Base-by-base conservation (phyloP, 2,329 filamentous ascomycete genomes). In the Phialophora macrospora region DNA sequence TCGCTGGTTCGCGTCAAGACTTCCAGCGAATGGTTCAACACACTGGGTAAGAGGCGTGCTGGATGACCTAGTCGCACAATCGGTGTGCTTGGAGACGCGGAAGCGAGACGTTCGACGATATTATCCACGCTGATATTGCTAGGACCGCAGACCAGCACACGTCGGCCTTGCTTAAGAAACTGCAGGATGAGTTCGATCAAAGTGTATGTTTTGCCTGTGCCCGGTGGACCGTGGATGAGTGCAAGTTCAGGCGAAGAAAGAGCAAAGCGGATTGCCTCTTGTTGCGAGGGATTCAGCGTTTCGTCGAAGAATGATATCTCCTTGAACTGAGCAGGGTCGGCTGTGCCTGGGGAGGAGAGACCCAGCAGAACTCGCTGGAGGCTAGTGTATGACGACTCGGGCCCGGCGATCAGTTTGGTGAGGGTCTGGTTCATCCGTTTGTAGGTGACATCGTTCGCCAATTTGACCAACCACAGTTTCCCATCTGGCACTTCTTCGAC, bases 41-140 rank as follows among this genome's bases (percentile, higher is more conserved):
- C 93, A 0, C 91, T 92, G 0, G 93, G 93, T 0, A 99, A 83
- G 28, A 99, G 84, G 22, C 95, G 88, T 1, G 95, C 95, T 0
- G 95, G 95, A 77, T 99, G 95, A 0, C 95, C 95, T 0, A 99
- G 86, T 1, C 95, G 90, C 41, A 98, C 85, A 73, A 98, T 92
- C 0, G 92, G 90, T 1, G 97, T 84, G 73, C 92, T 93, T 0
- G 91, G 88, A 5, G 71, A 68, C 2, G 70, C 64, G 22, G 63
- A 34, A 1, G 93, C 87, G 1, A 98, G 85, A 7, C 95, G 88
- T 78, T 99, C 95, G 8, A 97, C 93, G 64, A 99, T 96, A 75
- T 99, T 99, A 83, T 99, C 95, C 0, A 99, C 95, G 0, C 92
- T 95, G 72, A 99, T 93, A 76, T 99, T 99, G 32, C 92, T 97